Base-by-base conservation (phyloP, 495 filamentous ascomycete species). In the Wilcoxina mikolae region DNA sequence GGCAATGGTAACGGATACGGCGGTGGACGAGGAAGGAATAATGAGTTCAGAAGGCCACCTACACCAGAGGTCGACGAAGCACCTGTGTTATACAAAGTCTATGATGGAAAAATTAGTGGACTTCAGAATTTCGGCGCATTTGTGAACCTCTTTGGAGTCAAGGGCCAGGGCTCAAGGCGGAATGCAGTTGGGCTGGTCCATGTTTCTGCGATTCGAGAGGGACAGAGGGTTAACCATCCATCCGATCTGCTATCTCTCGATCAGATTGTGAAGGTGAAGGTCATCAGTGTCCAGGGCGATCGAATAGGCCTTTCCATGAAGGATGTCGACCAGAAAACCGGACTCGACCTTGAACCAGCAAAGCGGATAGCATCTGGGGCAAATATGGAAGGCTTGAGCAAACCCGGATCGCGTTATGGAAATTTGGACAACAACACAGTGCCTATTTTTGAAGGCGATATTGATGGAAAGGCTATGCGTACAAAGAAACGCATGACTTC, bases 111-210 rank as follows among this genome's bases (percentile, higher is more conserved):
- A 56, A 83, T 96, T 39, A 94, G 86, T 2, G 87, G 88, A 0
- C 74, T 96, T 27, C 95, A 94, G 65, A 85, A 95, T 59, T 98
- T 95, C 70, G 91, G 91, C 29, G 86, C 82, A 11, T 98, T 98
- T 68, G 88, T 98, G 48, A 95, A 90, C 60, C 69, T 98, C n/a
- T 73, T 79, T 60, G 85, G 86, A 23, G 81, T 98, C 3, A 79
- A 74, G 65, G 18, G 18, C 4, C 33, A 44, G 9, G 24, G 24
- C 12, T 4, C 7, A 9, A 54, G 45, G 23, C 56, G 52, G 3
- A 87, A 89, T 15, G 93, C 87, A 65, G 83, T 93, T 22, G 91
- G 91, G 2, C 74, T 98, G 64, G 90, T 96, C 4, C 91, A 98
- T 68, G 78, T 98, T n/a, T 94, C 90, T 27, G 84, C 84, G n/a